phyloP scores from a whole-genome alignment of 257 asterid species.

The Solanum rostratum region DNA sequence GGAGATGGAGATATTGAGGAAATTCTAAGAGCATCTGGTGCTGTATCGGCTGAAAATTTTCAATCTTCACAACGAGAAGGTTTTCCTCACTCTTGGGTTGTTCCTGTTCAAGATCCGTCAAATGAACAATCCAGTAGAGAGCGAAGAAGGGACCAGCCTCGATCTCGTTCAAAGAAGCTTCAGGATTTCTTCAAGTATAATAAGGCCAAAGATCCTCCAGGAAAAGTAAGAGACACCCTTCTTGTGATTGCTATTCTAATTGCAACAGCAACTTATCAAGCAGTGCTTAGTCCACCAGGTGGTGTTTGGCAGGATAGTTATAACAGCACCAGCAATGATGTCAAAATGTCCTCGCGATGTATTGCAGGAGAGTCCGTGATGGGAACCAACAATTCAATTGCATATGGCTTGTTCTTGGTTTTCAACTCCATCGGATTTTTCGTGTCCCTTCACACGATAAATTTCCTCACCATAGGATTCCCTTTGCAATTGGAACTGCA shows the following conservation, averaged over 20 bases:
- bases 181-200: slow-evolving; percentile 19
- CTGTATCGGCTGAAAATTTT: background rate
- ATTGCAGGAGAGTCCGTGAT: slow-evolving; percentile 34
- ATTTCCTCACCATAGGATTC: slow-evolving; percentile 22
- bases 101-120: background rate
- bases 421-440: slow-evolving; percentile 38
- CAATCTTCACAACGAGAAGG: background rate
- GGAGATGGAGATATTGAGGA: slow-evolving; percentile 11
- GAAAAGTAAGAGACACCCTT: slow-evolving; percentile 28
- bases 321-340: background rate
- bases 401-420: slow-evolving; percentile 5
- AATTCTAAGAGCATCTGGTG: slow-evolving; percentile 4
- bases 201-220: slow-evolving; percentile 22
- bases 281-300: slow-evolving; percentile 48
- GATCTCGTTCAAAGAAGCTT: background rate
- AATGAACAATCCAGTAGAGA: background rate
- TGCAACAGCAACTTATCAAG: slow-evolving; percentile 41
- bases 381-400: slow-evolving; percentile 10
- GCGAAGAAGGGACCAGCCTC: background rate
- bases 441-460: slow-evolving; percentile 28
- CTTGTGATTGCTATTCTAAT: slow-evolving; percentile 35
- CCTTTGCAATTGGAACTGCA: slow-evolving; percentile 33
- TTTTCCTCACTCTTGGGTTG: background rate
- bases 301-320: slow-evolving; percentile 47
- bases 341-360: background rate